A percentile compares a stretch with the other conserved stretches of the same genome.
Conservation (phyloP, 768 basidiomycete genomes). For the Holtermanniella nyarrowii region DNA sequence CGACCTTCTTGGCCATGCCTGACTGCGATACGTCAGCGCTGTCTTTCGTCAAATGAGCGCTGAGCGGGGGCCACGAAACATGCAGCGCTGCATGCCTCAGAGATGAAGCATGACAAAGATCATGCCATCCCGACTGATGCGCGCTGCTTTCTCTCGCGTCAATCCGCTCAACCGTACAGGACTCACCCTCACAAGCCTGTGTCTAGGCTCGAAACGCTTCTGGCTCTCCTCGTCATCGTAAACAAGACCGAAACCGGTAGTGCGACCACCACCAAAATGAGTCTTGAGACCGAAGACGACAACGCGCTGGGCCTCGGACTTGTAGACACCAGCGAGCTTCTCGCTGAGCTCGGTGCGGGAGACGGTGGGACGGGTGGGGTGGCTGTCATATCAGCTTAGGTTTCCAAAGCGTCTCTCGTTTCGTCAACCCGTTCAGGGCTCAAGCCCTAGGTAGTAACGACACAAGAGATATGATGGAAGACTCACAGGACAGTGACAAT, state of each 20-base stretch:
- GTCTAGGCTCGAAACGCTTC: conserved; percentile 93
- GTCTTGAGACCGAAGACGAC: conserved; percentile 88
- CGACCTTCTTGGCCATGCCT: conserved; percentile 57
- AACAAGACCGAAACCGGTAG: conserved; percentile 93
- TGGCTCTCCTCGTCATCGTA: conserved; percentile 93
- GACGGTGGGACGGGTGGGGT: conserved; percentile 91
- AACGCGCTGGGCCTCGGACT: conserved; percentile 79
- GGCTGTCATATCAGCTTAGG: no score
- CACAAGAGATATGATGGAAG: not conserved
- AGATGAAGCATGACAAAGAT: conserved; percentile 29
- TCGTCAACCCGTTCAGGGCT: no score
- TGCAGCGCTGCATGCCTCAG: conserved; percentile 49
- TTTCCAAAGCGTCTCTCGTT: conserved; percentile 48
- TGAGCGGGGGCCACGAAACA: not conserved
- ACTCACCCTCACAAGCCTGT: conserved; percentile 87
- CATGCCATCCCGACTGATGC: not conserved
- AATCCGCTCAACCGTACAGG: no score
- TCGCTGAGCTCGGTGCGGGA: conserved; percentile 82
- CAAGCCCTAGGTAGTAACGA: no score
- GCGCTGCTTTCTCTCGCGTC: not conserved
- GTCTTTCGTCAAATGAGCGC: not conserved
- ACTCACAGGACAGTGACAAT: conserved; percentile 48
- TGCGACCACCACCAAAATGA: conserved; percentile 94
- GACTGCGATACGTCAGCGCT: not conserved
- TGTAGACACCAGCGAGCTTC: conserved; percentile 86